Conservation (phyloP, 2,329 filamentous ascomycete species). For the Monilinia fructicola region DNA sequence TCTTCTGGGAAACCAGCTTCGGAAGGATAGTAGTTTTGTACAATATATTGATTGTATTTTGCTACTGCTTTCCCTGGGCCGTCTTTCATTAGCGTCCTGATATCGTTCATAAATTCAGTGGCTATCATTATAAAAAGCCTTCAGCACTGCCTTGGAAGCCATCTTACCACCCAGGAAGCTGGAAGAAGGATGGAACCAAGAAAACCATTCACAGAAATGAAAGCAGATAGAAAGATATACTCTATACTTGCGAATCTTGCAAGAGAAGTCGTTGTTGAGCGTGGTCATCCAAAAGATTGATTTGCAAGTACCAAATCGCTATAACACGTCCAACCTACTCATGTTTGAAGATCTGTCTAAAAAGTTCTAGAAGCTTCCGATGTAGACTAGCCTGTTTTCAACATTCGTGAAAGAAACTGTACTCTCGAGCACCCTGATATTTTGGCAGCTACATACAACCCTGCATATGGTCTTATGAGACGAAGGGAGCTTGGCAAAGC, state of each 20-base stretch:
- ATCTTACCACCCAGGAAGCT: background rate
- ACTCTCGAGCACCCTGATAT: slow-evolving; percentile 1
- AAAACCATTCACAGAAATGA: slow-evolving; percentile 18
- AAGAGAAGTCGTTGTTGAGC: slow-evolving; percentile 17
- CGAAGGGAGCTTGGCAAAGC: slow-evolving; percentile 17
- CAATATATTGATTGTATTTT: slow-evolving; percentile 5
- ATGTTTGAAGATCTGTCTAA: background rate
- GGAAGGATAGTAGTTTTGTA: slow-evolving; percentile 3
- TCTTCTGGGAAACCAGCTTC: too few relatives aligned
- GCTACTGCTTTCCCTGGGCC: slow-evolving; percentile 5
- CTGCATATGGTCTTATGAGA: slow-evolving; percentile 11
- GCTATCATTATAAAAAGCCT: slow-evolving; percentile 1
- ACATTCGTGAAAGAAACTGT: background rate
- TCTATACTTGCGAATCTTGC: slow-evolving; percentile 17
- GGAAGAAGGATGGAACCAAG: background rate
- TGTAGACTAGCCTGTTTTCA: slow-evolving; percentile 1
- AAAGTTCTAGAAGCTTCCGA: background rate
- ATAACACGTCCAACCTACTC: background rate
- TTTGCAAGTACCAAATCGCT: background rate
- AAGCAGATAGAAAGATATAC: slow-evolving; percentile 12
- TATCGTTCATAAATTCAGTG: too few relatives aligned
- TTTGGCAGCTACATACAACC: background rate
- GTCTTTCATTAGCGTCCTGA: too few relatives aligned
- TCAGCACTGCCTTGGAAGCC: background rate
- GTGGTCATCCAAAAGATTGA: slow-evolving; percentile 19